A percentile compares a stretch with the other conserved stretches of the same genome.
These are phyloP conservation scores for Trichoderma koningii DNA, from an alignment of 2,329 filamentous ascomycete genomes.

Conservation along the genomic window DNA sequence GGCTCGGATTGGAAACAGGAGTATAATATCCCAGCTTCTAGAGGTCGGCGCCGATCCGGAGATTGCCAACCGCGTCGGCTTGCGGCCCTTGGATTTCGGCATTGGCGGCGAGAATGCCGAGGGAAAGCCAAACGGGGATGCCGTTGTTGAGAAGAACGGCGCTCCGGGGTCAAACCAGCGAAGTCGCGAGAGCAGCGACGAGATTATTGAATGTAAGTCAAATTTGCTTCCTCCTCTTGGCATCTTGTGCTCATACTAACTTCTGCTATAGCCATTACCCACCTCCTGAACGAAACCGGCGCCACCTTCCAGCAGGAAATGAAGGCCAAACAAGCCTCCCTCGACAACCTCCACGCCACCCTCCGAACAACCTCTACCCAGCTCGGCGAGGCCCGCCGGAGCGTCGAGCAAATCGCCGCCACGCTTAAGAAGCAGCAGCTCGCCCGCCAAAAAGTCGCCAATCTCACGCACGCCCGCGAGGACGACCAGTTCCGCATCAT, in stretches of 20 bases:
- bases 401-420: slow-evolving; percentile 69
- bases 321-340: slow-evolving; percentile 77
- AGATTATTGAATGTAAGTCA: slow-evolving; percentile 76
- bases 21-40: slow-evolving; percentile 93
- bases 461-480: slow-evolving; percentile 73
- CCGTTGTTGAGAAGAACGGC: slow-evolving; percentile 48
- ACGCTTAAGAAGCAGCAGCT: slow-evolving; percentile 66
- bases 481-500: slow-evolving; percentile 62
- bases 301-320: slow-evolving; percentile 79
- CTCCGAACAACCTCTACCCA: slow-evolving; percentile 79
- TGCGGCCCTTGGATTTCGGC: slow-evolving; percentile 91
- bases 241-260: background rate
- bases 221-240: slow-evolving; percentile 39
- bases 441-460: slow-evolving; percentile 71
- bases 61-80: slow-evolving; percentile 85
- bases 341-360: slow-evolving; percentile 78
- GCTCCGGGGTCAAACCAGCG: slow-evolving; percentile 52
- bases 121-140: slow-evolving; percentile 48
- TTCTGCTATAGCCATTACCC: slow-evolving; percentile 67
- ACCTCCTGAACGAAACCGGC: slow-evolving; percentile 77
- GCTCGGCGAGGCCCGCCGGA: slow-evolving; percentile 74
- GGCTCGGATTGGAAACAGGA: slow-evolving; percentile 86
- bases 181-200: slow-evolving; percentile 73
- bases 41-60: slow-evolving; percentile 94
- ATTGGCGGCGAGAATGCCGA: slow-evolving; percentile 69